These are phyloP conservation scores for Syzygium grande DNA, from an alignment of 345 rosid species.

Conservation along the genomic window DNA sequence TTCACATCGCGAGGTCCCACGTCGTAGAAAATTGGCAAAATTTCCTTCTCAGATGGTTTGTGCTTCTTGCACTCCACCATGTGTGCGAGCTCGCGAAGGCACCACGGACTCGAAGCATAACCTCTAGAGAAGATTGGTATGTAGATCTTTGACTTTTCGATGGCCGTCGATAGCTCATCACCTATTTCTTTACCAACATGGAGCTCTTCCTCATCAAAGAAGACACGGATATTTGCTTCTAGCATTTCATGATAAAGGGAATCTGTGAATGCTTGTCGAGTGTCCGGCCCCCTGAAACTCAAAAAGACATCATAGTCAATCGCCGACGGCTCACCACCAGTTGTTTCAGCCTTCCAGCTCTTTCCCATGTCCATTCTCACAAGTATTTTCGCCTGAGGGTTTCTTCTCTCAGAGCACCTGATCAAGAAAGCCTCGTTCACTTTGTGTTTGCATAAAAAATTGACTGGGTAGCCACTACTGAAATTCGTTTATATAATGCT, in stretches of 20 bases:
- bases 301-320: background rate
- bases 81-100: background rate
- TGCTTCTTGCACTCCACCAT: background rate
- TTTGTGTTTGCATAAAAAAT: too few relatives aligned
- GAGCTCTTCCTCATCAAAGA: background rate
- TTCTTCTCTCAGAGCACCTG: background rate
- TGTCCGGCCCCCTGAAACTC: background rate
- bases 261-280: background rate
- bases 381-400: background rate
- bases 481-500: background rate
- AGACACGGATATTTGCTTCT: background rate
- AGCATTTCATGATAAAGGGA: background rate
- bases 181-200: background rate
- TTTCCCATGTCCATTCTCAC: background rate
- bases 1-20: background rate
- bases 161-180: background rate
- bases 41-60: background rate
- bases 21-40: background rate
- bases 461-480: background rate
- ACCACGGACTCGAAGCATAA: background rate
- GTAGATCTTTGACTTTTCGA: background rate
- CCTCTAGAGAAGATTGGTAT: background rate
- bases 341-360: fast-evolving
- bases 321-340: fast-evolving
- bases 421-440: background rate